These are phyloP conservation scores for Beauveria pseudobassiana DNA, from an alignment of 2,329 filamentous ascomycete species.

Conservation along the genomic window DNA sequence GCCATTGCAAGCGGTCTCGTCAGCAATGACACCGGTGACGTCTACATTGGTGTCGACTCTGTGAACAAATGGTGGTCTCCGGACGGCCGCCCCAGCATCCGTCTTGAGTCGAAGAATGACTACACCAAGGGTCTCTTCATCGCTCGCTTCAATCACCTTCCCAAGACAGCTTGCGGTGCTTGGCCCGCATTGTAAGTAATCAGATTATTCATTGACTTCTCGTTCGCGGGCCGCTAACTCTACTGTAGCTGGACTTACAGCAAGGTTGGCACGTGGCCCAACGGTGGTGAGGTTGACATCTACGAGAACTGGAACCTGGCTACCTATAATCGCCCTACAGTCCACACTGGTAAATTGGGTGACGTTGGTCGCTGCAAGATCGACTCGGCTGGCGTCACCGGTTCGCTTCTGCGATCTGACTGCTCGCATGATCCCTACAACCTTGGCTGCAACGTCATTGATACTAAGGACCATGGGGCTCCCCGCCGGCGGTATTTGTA, in stretches of 20 bases:
- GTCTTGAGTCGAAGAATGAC: constrained; percentile 53
- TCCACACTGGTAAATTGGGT: constrained; percentile 40
- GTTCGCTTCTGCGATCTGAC: neutral
- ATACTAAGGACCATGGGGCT: constrained; percentile 32
- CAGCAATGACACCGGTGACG: constrained; percentile 23
- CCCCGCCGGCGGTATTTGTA: constrained; percentile 32
- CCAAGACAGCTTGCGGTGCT: constrained; percentile 55
- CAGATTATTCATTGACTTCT: neutral
- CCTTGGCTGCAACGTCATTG: constrained; percentile 33
- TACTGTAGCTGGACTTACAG: constrained; percentile 39
- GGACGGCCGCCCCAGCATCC: constrained; percentile 47
- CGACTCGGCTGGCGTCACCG: constrained; percentile 24
- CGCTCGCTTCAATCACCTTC: constrained; percentile 62
- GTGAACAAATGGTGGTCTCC: constrained; percentile 14
- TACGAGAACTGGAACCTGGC: constrained; percentile 58
- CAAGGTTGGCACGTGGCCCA: constrained; percentile 45
- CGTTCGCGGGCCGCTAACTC: neutral
- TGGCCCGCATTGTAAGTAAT: constrained; percentile 62
- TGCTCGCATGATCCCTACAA: constrained; percentile 22
- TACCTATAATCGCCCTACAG: constrained; percentile 46
- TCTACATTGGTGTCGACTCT: constrained; percentile 34
- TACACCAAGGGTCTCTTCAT: constrained; percentile 64
- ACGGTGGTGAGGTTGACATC: constrained; percentile 58
- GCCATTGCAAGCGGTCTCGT: constrained; percentile 30
- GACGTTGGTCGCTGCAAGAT: constrained; percentile 29